A percentile compares a stretch with the other conserved stretches of the same genome.
phyloP scores from a whole-genome alignment of 192 early-diverging fungal genomes.

The Coemansia sp. region DNA sequence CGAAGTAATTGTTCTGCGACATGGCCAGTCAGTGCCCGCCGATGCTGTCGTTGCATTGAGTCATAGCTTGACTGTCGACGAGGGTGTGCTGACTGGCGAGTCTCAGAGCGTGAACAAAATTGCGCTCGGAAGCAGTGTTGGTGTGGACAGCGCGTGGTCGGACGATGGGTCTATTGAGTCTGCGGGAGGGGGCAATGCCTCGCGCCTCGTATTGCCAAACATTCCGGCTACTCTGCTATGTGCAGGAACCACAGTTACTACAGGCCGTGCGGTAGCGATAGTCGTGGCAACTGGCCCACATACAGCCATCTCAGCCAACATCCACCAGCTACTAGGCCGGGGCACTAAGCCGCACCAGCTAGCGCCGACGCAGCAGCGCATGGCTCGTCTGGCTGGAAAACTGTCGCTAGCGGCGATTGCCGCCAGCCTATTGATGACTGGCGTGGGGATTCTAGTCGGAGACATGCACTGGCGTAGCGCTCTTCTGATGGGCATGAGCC shows the following conservation, averaged over 20 bases:
- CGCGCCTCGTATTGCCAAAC: not conserved
- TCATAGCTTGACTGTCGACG: conserved; percentile 71
- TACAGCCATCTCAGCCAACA: conserved; percentile 25
- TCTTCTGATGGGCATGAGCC: conserved; percentile 38
- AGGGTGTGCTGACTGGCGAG: conserved; percentile 92
- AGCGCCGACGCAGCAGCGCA: conserved; percentile 28
- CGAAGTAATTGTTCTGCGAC: conserved; percentile 81
- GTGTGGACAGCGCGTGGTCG: not conserved
- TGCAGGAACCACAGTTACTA: conserved; percentile 38
- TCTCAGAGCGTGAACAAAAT: conserved; percentile 47
- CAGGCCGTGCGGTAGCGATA: conserved; percentile 35
- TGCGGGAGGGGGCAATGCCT: not conserved
- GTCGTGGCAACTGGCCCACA: conserved; percentile 36
- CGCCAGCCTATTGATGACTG: conserved; percentile 23
- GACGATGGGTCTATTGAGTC: not conserved
- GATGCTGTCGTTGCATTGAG: conserved; percentile 83
- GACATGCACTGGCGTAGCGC: conserved; percentile 38
- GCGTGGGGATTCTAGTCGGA: conserved; percentile 17
- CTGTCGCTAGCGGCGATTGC: conserved; percentile 24
- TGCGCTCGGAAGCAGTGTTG: conserved; percentile 16
- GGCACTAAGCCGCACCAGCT: conserved; percentile 9
- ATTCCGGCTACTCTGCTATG: conserved; percentile 25
- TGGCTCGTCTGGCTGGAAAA: conserved; percentile 21
- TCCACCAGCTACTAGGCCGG: conserved; percentile 11
- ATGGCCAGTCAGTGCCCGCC: conserved; percentile 86